Conservation (phyloP, 305 asterid genomes). For the Striga hermonthica region DNA sequence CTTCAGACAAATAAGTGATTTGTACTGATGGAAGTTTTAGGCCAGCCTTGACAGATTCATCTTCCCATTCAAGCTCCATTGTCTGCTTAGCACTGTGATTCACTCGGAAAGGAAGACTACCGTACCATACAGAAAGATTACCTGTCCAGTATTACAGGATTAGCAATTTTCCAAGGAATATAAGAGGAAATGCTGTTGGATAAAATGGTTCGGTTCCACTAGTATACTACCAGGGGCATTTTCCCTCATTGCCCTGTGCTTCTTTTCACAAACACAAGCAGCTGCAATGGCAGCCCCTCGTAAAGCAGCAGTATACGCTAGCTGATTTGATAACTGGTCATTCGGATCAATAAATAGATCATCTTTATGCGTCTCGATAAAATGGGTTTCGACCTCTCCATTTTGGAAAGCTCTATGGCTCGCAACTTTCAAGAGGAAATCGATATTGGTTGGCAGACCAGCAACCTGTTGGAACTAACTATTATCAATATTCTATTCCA, state of each 20-base stretch:
- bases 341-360: conserved; percentile 59
- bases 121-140: conserved; percentile 66
- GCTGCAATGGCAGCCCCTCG: conserved; percentile 69
- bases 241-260: conserved; percentile 41
- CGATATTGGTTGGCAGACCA: conserved; percentile 95
- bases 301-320: conserved; percentile 45
- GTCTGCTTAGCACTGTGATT: conserved; percentile 52
- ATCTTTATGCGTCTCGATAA: conserved; percentile 74
- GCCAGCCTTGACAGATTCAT: conserved; percentile 51
- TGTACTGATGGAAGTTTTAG: conserved; percentile 41
- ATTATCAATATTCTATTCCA: conserved; percentile 32
- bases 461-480: conserved; percentile 62
- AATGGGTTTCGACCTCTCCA: conserved; percentile 94
- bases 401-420: conserved; percentile 67
- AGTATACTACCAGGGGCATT: conserved; percentile 52
- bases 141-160: conserved; percentile 46
- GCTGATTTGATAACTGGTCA: conserved; percentile 41
- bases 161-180: conserved; percentile 29
- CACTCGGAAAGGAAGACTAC: conserved; percentile 82
- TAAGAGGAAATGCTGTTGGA: background rate
- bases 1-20: conserved; percentile 53
- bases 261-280: conserved; percentile 73
- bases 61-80: conserved; percentile 78
- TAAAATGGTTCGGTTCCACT: conserved; percentile 16
- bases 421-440: conserved; percentile 76